Evolutionary conservation across 441 rosid species (phyloP).

Genomic region (Pelargonium australe): DNA sequence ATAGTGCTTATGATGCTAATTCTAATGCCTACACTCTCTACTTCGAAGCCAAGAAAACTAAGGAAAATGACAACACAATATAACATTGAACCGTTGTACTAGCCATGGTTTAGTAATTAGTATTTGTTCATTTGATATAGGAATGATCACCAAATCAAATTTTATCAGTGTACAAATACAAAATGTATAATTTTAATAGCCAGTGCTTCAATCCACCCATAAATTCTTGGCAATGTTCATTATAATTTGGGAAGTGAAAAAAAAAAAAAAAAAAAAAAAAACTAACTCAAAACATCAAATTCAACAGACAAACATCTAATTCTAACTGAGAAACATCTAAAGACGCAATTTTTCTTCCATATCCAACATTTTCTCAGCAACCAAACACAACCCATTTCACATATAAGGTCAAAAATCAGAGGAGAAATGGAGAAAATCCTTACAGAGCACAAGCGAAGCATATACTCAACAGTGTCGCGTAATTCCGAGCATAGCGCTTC

Average conservation of each 20-base stretch:
- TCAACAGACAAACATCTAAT: no score
- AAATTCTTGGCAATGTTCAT: no score
- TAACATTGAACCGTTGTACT: not conserved
- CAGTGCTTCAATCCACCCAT: no score
- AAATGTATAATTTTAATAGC: not conserved
- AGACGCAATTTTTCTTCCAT: not conserved
- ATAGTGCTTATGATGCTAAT: not conserved
- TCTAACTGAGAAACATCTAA: not conserved
- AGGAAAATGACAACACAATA: not conserved
- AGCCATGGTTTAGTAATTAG: not conserved
- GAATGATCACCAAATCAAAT: not conserved
- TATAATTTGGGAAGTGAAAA: no score
- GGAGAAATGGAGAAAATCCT: constrained; percentile 15
- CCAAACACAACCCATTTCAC: constrained; percentile 1
- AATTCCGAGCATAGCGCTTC: constrained; percentile 67
- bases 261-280: no score
- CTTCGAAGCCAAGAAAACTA: not conserved
- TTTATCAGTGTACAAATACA: no score
- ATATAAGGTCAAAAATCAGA: not conserved
- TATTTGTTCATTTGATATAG: not conserved
- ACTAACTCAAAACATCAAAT: no score
- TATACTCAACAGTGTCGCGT: constrained; percentile 63
- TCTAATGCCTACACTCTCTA: not conserved
- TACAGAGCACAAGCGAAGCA: constrained; percentile 84
- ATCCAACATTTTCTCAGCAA: not conserved